These are phyloP conservation scores for Fonsecaea erecta DNA, from an alignment of 2,329 filamentous ascomycete genomes.

Conservation along the genomic window DNA sequence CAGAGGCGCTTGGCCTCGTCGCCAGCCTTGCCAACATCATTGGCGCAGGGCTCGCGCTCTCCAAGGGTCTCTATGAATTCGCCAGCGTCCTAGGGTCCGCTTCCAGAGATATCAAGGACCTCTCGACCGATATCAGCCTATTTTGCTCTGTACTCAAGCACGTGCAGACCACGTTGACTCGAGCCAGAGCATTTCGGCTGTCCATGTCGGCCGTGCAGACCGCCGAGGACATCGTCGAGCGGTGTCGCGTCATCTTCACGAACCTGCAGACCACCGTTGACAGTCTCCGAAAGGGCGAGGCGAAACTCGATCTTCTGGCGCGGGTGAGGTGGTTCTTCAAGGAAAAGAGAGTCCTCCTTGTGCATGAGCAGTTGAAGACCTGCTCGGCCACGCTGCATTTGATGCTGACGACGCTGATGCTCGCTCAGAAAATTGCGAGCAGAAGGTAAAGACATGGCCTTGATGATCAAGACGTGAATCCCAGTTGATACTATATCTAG, in stretches of 20 bases:
- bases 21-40: constrained; percentile 13
- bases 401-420: constrained; percentile 14
- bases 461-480: no score
- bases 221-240: constrained; percentile 13
- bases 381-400: constrained; percentile 10
- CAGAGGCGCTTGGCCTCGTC: constrained; percentile 1
- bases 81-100: constrained; percentile 12
- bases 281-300: background rate
- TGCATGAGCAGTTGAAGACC: constrained; percentile 16
- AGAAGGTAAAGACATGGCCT: constrained; percentile 3
- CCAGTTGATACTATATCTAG: no score
- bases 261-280: background rate
- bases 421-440: constrained; percentile 13
- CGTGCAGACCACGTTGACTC: constrained; percentile 11
- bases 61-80: constrained; percentile 14
- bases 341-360: constrained; percentile 8
- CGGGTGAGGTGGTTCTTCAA: constrained; percentile 15
- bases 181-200: constrained; percentile 15
- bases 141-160: constrained; percentile 18
- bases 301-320: constrained; percentile 7
- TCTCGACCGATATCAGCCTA: constrained; percentile 16
- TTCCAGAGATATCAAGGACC: constrained; percentile 8
- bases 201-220: constrained; percentile 10
- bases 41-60: constrained; percentile 5
- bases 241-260: constrained; percentile 5